Evolutionary conservation across 495 filamentous ascomycete species (phyloP).

Genomic region (Penicillium subrubescens): DNA sequence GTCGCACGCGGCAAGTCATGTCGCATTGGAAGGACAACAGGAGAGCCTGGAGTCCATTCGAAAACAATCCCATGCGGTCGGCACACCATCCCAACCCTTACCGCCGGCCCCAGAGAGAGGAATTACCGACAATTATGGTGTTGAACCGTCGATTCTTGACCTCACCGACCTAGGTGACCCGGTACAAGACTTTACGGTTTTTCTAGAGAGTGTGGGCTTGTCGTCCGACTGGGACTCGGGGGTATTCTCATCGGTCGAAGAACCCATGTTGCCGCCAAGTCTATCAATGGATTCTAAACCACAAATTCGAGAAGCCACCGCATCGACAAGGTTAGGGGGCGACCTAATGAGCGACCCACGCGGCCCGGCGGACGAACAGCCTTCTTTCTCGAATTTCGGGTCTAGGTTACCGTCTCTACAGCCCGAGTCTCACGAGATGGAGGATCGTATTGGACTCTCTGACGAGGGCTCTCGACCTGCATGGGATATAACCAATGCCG

Average conservation of each 20-base stretch:
- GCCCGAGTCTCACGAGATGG: conserved; percentile 62
- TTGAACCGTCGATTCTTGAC: conserved; percentile 51
- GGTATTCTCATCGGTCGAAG: conserved; percentile 50
- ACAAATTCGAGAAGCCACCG: conserved; percentile 32
- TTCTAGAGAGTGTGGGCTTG: conserved; percentile 52
- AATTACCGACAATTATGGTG: conserved; percentile 49
- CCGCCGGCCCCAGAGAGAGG: conserved; percentile 39
- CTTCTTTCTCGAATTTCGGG: conserved; percentile 65
- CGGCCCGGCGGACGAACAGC: conserved; percentile 40
- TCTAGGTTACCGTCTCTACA: conserved; percentile 69
- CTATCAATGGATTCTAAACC: conserved; percentile 45
- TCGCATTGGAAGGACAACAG: conserved; percentile 51
- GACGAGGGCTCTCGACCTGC: conserved; percentile 53
- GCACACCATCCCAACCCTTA: conserved; percentile 37
- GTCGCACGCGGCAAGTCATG: conserved; percentile 54
- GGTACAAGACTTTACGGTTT: conserved; percentile 53
- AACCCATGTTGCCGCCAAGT: conserved; percentile 42
- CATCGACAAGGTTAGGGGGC: conserved; percentile 33
- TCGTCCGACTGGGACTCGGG: conserved; percentile 55
- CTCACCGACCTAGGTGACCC: conserved; percentile 50
- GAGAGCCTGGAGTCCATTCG: conserved; percentile 47
- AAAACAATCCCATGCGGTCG: conserved; percentile 37
- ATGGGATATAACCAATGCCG: conserved; percentile 66
- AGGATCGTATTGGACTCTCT: conserved; percentile 50
- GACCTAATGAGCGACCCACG: conserved; percentile 45